Evolutionary conservation across 1,284 basidiomycete species (phyloP).

Genomic region (Pulchroboletus neoregius): DNA sequence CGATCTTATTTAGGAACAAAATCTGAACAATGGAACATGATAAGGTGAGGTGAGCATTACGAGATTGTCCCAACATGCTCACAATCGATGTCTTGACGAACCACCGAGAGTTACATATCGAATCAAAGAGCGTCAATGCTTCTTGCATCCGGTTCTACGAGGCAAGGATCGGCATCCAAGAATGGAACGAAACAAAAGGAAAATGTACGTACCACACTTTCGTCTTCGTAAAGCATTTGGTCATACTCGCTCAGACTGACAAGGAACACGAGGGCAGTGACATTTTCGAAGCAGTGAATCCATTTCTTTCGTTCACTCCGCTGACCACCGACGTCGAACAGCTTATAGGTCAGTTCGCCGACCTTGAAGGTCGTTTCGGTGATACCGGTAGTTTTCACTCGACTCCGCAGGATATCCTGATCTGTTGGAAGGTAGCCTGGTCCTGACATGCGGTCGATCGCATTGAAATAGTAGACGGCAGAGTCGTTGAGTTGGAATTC

Average conservation of each 20-base stretch:
- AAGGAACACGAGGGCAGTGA: slow-evolving; percentile 92
- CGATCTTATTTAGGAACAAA: slow-evolving; percentile 93
- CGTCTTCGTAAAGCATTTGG: slow-evolving; percentile 91
- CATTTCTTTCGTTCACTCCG: slow-evolving; percentile 93
- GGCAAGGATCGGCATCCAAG: slow-evolving; percentile 11
- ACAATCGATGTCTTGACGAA: slow-evolving; percentile 88
- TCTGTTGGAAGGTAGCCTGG: slow-evolving; percentile 84
- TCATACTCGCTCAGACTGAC: slow-evolving; percentile 94
- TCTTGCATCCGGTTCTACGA: slow-evolving; percentile 93
- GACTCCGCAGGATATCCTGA: slow-evolving; percentile 90
- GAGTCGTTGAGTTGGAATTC: slow-evolving; percentile 98
- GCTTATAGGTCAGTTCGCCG: slow-evolving; percentile 86
- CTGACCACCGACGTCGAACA: slow-evolving; percentile 96
- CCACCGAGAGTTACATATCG: slow-evolving; percentile 95
- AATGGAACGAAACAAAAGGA: slow-evolving; percentile 4
- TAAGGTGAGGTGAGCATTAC: slow-evolving; percentile 1
- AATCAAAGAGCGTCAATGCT: slow-evolving; percentile 91
- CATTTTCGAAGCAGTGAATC: slow-evolving; percentile 97
- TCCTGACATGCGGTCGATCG: slow-evolving; percentile 80
- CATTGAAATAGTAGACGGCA: slow-evolving; percentile 93
- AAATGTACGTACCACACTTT: slow-evolving; percentile 71
- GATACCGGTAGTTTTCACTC: slow-evolving; percentile 97
- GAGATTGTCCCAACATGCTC: slow-evolving; percentile 31
- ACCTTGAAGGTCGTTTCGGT: slow-evolving; percentile 94
- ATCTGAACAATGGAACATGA: slow-evolving; percentile 45